Evolutionary conservation across 306 rosid genomes (phyloP), one percentile per base, ranked within the genome.

Genomic region (Dalbergia cultrata): DNA sequence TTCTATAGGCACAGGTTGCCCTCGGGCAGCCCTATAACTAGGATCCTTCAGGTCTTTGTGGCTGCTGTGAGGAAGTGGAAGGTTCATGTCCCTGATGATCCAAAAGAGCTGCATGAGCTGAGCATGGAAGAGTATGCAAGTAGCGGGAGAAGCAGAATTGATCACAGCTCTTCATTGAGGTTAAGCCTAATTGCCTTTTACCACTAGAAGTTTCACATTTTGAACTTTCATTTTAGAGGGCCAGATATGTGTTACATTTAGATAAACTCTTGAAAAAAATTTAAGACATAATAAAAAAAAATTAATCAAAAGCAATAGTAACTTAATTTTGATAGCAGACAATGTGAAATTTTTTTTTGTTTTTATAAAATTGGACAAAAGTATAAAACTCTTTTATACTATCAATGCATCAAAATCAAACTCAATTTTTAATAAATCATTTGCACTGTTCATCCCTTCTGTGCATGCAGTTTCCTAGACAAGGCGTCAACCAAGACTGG

Each of bases 1-100:
- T 84, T 76, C 74, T 94, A 92, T 37, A 94, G 97, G 86, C 97
- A 92, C 84, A 91, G 84, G 72, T 43, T 87, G 84, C 95, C 97
- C 47, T 84, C 86, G 6, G 97, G 88, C 1, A 94, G 98, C 78
- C 98, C 98, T 44, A 10, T 91, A 26, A 85, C 85, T 19, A 87
- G 54, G 81, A 86, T 94, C 26, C 86, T 81, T 71, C 90, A 78
- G 73, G 98, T 91, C 6, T 41, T 83, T 74, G 90, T 87, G 53
- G 95, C 97, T 53, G 85, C 88, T 39, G 5, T 67, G n/a, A 88
- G 79, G 47, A 94, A 94, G 68, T 68, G 93, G 89, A 89, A 87
- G 26, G 71, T 54, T 3, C 34, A 56, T 52, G 75, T 84, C 41
- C 95, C 97, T 10, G 69, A 85, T 3, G 91, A 94, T 82, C 87